A percentile compares a stretch with the other conserved stretches of the same genome.
Evolutionary conservation across 75 land plant genomes (phyloP).

Genomic region (Chamaecyparis obtusa): DNA sequence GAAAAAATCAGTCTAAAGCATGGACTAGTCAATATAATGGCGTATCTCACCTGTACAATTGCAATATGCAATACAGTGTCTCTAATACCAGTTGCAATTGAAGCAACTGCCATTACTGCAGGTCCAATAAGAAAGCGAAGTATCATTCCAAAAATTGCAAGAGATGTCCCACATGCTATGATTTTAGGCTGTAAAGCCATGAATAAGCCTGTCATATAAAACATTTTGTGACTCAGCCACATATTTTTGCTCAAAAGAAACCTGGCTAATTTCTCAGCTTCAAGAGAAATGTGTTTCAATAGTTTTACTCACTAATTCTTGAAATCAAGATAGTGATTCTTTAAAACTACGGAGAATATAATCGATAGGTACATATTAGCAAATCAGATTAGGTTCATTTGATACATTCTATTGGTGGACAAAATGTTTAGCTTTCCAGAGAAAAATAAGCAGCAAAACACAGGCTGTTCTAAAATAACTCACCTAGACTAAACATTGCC

Average conservation of each 20-base stretch:
- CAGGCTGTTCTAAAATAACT: not conserved
- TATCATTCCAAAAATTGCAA: slow-evolving; percentile 62
- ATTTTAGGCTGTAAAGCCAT: slow-evolving; percentile 81
- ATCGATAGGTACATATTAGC: not conserved
- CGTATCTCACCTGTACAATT: slow-evolving; percentile 69
- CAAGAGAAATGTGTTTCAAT: not conserved
- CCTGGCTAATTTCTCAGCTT: not conserved
- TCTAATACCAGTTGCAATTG: slow-evolving; percentile 64
- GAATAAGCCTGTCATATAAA: slow-evolving; percentile 60
- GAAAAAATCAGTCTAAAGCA: not conserved
- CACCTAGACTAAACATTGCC: slow-evolving; percentile 78
- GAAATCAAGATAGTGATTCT: not conserved
- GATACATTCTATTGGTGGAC: not conserved
- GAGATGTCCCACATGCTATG: slow-evolving; percentile 64
- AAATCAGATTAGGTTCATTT: not conserved
- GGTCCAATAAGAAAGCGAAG: slow-evolving; percentile 80
- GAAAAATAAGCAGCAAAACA: not conserved
- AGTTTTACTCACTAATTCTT: not conserved
- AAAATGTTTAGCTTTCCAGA: not conserved
- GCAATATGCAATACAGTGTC: slow-evolving; percentile 63
- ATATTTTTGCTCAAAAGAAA: not conserved
- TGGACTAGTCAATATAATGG: not conserved
- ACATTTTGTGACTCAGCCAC: not conserved
- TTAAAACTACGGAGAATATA: not conserved
- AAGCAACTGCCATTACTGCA: slow-evolving; percentile 75